These are phyloP conservation scores for Fusarium sulawesiense DNA, from an alignment of 2,329 filamentous ascomycete genomes.

Conservation along the genomic window DNA sequence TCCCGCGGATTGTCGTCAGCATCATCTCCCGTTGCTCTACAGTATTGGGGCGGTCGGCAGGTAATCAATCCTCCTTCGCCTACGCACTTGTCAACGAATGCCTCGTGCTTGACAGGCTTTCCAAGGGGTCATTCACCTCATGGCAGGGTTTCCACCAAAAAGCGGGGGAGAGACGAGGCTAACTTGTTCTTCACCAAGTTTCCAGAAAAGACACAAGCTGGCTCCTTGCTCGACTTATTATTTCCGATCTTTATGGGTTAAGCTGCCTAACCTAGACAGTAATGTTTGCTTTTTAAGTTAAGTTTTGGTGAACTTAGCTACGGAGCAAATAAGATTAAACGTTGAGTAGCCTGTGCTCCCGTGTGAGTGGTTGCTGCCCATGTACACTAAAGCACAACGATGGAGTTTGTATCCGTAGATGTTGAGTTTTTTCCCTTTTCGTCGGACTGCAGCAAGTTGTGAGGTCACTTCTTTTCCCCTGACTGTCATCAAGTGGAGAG, in stretches of 20 bases:
- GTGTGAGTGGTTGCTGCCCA: constrained; percentile 17
- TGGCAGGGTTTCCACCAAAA: constrained; percentile 27
- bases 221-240: neutral
- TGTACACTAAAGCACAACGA: constrained; percentile 11
- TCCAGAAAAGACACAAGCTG: constrained; percentile 31
- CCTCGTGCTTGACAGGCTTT: constrained; percentile 21
- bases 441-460: constrained; percentile 4
- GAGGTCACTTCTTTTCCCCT: constrained; percentile 8
- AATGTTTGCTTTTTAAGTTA: constrained; percentile 17
- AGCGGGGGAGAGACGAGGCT: constrained; percentile 21
- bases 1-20: constrained; percentile 1
- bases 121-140: constrained; percentile 8
- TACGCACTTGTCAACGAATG: constrained; percentile 24
- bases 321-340: constrained; percentile 17
- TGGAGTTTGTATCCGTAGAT: constrained; percentile 2
- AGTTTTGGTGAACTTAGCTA: neutral
- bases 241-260: constrained; percentile 7
- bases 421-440: constrained; percentile 6
- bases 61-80: constrained; percentile 22
- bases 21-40: neutral
- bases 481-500: constrained; percentile 26
- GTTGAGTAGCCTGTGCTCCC: neutral
- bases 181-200: constrained; percentile 22
- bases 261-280: neutral
- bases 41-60: neutral